Conservation (phyloP, 176 grass and related monocot species). For the Carex myosuroides region DNA sequence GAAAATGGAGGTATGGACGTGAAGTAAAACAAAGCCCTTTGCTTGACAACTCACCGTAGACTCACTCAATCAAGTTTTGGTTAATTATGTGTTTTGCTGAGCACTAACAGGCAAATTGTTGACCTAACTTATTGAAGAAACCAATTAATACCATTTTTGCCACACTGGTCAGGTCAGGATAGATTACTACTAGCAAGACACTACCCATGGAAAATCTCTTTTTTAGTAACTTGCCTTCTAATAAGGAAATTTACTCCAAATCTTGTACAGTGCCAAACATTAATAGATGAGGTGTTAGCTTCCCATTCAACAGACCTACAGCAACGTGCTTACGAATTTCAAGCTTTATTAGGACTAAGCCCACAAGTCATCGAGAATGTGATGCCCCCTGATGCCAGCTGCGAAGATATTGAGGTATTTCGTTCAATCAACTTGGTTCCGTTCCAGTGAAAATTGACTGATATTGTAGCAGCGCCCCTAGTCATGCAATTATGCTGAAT, state of each 20-base stretch:
- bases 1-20: too few species aligned
- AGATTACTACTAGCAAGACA: not conserved
- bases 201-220: not conserved
- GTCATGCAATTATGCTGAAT: not conserved
- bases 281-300: slow-evolving; percentile 90
- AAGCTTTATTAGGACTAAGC: slow-evolving; percentile 78
- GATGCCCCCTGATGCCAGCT: slow-evolving; percentile 91
- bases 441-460: not conserved
- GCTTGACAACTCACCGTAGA: too few species aligned
- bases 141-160: not conserved
- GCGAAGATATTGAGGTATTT: slow-evolving; percentile 97
- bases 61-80: not conserved
- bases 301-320: slow-evolving; percentile 98
- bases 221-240: not conserved
- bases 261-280: slow-evolving; percentile 66
- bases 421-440: not conserved
- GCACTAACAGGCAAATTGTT: not conserved
- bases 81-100: not conserved
- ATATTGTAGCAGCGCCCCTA: not conserved
- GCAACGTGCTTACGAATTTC: slow-evolving; percentile 86
- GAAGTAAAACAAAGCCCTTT: too few species aligned
- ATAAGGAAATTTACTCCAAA: not conserved
- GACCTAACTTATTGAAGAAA: not conserved
- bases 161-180: not conserved
- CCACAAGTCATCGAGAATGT: slow-evolving; percentile 64